Base-by-base conservation (phyloP, 78 protist species). In the Dictyostelium intermedium region DNA sequence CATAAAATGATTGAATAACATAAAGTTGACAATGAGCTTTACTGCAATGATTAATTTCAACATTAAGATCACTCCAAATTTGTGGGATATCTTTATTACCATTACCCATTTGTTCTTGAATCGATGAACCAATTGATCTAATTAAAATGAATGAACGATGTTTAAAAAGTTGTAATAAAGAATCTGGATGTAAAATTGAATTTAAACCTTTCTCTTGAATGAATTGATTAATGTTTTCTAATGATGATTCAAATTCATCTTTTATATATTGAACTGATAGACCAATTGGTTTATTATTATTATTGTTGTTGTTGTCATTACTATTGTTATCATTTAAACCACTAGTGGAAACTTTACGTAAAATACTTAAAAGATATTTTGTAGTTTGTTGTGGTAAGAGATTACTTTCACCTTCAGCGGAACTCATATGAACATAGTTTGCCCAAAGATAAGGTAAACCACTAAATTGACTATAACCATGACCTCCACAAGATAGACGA, bases 401-500 rank as follows among this genome's bases (percentile, higher is more conserved):
- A 50, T 72, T 63, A 89, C 92, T 92, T 61, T 96, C 96, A 39
- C 97, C 97, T 60, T 96, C 96, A 9, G 82, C 87, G 25, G 95
- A 87, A 0, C 50, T 11, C 10, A 70, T 32, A 60, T 73, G 91
- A 50, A 25, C 11, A 73, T 87, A 82, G 20, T 60, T 39, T 13
- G 63, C 2, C n/a, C 34, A 66, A 3, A 96, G 86, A 18, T 16
- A 7, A 8, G 91, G 92, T 14, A 92, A 45, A 1, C 97, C 97
- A n/a, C 86, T 70, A 32, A 74, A 30, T 14, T 47, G 83, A 20
- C 77, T 45, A 92, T 91, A 97, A 4, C 98, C 98, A 63, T 96
- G 97, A 25, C 98, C 98, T n/a, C 98, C 98, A 60, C 98, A 97
- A 1, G 85, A 7, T 32, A 82, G 5, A 35, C 98, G 80, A 47